phyloP scores from a whole-genome alignment of 768 basidiomycete genomes.

The Leucocoprinus sp. region DNA sequence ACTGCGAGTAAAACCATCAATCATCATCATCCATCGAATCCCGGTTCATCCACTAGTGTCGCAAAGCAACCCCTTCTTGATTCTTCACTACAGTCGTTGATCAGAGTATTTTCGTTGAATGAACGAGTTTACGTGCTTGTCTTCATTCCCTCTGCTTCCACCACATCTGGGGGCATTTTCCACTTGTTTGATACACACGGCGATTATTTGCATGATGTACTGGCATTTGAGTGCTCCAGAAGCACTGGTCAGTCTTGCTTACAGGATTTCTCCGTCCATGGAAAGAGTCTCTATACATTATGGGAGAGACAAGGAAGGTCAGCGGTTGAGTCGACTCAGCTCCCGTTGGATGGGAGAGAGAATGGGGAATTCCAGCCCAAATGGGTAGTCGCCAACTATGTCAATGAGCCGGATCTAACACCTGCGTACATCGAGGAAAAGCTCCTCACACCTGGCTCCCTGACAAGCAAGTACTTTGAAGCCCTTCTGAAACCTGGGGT shows the following conservation, averaged over 20 bases:
- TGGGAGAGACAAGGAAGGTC: conserved; percentile 82
- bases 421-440: conserved; percentile 86
- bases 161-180: conserved; percentile 74
- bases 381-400: conserved; percentile 54
- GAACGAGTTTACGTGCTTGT: conserved; percentile 49
- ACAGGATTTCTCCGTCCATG: conserved; percentile 66
- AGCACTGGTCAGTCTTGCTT: conserved; percentile 62
- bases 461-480: conserved; percentile 73
- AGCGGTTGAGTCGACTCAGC: conserved; percentile 48
- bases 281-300: conserved; percentile 51
- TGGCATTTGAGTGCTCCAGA: conserved; percentile 50
- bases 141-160: conserved; percentile 64
- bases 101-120: conserved; percentile 57
- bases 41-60: conserved; percentile 15
- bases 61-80: conserved; percentile 42
- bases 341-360: conserved; percentile 32
- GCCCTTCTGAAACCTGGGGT: conserved; percentile 82
- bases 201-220: conserved; percentile 53
- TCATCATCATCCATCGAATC: conserved; percentile 15
- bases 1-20: conserved; percentile 54
- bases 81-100: conserved; percentile 50
- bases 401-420: conserved; percentile 68
- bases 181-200: conserved; percentile 48
- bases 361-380: conserved; percentile 21
- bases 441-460: conserved; percentile 59